Conservation (phyloP, 192 early-diverging fungal genomes). For the Coemansia sp. region DNA sequence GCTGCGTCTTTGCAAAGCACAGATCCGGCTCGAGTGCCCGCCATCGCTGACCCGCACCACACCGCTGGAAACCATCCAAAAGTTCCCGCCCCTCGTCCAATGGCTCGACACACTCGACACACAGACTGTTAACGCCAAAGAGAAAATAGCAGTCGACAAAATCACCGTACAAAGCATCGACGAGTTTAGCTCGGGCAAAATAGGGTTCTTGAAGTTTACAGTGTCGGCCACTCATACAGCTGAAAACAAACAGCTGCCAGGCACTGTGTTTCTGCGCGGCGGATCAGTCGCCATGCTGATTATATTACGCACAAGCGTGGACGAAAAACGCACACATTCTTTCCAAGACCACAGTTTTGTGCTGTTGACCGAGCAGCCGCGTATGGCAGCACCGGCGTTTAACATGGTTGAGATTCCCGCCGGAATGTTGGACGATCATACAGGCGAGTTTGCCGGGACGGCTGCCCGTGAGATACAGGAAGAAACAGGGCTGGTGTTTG, state of each 20-base stretch:
- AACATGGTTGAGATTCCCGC: slow-evolving; percentile 77
- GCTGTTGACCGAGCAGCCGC: slow-evolving; percentile 73
- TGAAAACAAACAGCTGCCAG: slow-evolving; percentile 61
- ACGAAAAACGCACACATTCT: not conserved
- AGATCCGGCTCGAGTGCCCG: slow-evolving; percentile 23
- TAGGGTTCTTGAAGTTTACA: slow-evolving; percentile 78
- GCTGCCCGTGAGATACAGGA: slow-evolving; percentile 79
- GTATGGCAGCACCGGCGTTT: slow-evolving; percentile 64
- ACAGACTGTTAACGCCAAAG: not conserved
- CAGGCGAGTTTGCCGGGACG: slow-evolving; percentile 70
- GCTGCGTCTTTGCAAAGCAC: slow-evolving; percentile 2
- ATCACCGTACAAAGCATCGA: slow-evolving; percentile 76
- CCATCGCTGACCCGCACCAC: not conserved
- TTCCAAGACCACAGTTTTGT: slow-evolving; percentile 54
- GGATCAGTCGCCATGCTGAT: slow-evolving; percentile 72
- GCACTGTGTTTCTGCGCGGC: slow-evolving; percentile 81
- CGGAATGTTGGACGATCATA: slow-evolving; percentile 76
- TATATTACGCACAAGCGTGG: slow-evolving; percentile 50
- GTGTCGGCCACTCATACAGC: slow-evolving; percentile 55
- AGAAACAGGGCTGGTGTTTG: slow-evolving; percentile 73
- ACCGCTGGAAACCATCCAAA: slow-evolving; percentile 13
- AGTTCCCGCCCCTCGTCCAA: slow-evolving; percentile 29
- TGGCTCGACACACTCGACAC: slow-evolving; percentile 35
- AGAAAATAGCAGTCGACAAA: slow-evolving; percentile 44
- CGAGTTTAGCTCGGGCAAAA: slow-evolving; percentile 59